Evolutionary conservation across 2,329 filamentous ascomycete genomes (phyloP).

Genomic region (Fusarium floridanum): DNA sequence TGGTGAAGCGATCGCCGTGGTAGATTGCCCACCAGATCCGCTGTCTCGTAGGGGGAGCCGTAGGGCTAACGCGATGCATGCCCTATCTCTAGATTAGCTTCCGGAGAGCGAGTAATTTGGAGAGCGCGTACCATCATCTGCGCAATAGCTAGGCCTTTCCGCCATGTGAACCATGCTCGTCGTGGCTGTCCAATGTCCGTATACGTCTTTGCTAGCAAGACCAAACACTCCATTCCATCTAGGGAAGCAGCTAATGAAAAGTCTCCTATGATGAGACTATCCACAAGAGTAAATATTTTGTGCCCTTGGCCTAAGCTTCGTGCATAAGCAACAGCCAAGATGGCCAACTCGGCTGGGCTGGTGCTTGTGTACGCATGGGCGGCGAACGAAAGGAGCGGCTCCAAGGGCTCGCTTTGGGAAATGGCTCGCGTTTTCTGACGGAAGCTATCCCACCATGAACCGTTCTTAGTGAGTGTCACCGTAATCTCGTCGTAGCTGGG

Average conservation of each 20-base stretch:
- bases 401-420: neutral
- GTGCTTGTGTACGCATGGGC: conserved; percentile 2
- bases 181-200: neutral
- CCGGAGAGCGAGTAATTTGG: no score
- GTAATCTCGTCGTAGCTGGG: neutral
- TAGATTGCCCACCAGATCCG: neutral
- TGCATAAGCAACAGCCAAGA: neutral
- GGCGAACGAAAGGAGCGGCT: neutral
- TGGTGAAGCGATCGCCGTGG: neutral
- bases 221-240: neutral
- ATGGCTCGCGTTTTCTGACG: neutral
- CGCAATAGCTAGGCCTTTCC: neutral
- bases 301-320: neutral
- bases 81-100: neutral
- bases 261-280: neutral
- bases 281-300: neutral
- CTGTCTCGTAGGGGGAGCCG: neutral
- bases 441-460: neutral
- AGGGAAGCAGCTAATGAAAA: neutral
- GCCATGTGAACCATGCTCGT: neutral
- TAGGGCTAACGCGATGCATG: neutral
- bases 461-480: neutral
- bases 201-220: neutral
- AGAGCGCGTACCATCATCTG: neutral
- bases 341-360: neutral